Base-by-base conservation (phyloP, 495 filamentous ascomycete species). In the Podospora didyma region DNA sequence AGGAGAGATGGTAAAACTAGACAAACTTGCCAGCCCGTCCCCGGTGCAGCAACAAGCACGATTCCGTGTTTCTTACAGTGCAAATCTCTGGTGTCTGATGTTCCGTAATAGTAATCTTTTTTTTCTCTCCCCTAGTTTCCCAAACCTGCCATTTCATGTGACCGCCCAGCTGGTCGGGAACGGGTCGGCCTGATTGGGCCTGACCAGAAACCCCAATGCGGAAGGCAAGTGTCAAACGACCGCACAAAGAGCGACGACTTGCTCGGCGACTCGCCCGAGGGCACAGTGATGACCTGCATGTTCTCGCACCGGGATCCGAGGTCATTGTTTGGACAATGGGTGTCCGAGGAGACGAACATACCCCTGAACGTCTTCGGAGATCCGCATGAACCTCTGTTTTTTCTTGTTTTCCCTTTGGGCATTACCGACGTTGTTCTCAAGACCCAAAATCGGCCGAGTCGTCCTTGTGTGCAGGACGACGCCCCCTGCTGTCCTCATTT, bases 1-100 rank as follows among this genome's bases (percentile, higher is more conserved):
- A 55, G 42, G 20, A 22, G 17, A 41, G 31, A 44, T 48, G 47
- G 60, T 35, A 54, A 56, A 58, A 58, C 6, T 24, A 45, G 21
- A 10, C 21, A 46, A 51, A 51, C 55, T 39, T 55, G 19, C 53
- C 35, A 54, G n/a, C 48, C 57, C 52, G 52, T 34, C 44, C 41
- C 49, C 22, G 16, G 24, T 31, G 26, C 26, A 31, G 26, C 9
- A 3, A 31, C 4, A 31, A 31, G 26, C 26, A n/a, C 26, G 26
- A 31, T 31, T 31, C 26, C 26, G 26, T 31, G 26, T 31, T 3
- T 31, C 9, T 31, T 31, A 9, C 26, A 31, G 26, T 31, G n/a
- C n/a, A n/a, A n/a, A n/a, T n/a, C n/a, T n/a, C n/a, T n/a, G n/a
- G n/a, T n/a, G n/a, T n/a, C n/a, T n/a, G n/a, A n/a, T n/a, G n/a